Evolutionary conservation across 495 filamentous ascomycete species (phyloP), one percentile per base, ranked within the genome.

Genomic region (Emericellopsis terricola): DNA sequence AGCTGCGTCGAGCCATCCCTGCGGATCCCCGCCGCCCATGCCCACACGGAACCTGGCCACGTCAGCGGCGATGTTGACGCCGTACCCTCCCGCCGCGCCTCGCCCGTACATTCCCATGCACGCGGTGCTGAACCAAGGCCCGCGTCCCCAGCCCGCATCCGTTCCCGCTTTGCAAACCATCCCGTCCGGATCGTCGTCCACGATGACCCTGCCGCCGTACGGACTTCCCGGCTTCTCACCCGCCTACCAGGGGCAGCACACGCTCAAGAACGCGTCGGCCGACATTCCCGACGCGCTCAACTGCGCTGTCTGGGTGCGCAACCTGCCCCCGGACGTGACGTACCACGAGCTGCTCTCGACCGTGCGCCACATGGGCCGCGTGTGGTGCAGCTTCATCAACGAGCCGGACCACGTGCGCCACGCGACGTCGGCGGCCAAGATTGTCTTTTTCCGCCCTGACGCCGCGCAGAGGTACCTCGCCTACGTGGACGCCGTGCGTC

Each of bases 311-410:
- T 62, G 52, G 48, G 33, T 62, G 5, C 53, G 45, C 0, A 44
- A 47, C 3, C 46, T 62, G 0, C 52, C 57, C 0, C 36, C 46
- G 0, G 23, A 20, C 5, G 40, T 51, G 17, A 52, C 45, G 0
- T 37, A 40, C n/a, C 6, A 19, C 1, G 17, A 44, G 3, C 46
- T 62, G 0, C 49, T 62, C 0, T 37, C 28, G 3, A 15, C 43
- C 1, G 45, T 60, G 23, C 44, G 51, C 0, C 27, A 41, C 27
- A 38, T 42, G 2, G 57, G 59, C 6, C 55, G 55, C 24, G 29
- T 61, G 2, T 59, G 35, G 17, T 51, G 51, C n/a, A 36, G 49
- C 0, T 48, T 55, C 31, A 52, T 62, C 36, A 55, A 54, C 29
- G 40, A 40, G 0, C 47, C 55, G 9, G 19, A 29, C 8, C 29